A percentile compares a stretch with the other conserved stretches of the same genome.
These are phyloP conservation scores for Capronia epimyces DNA, from an alignment of 2,329 filamentous ascomycete species.

Conservation along the genomic window DNA sequence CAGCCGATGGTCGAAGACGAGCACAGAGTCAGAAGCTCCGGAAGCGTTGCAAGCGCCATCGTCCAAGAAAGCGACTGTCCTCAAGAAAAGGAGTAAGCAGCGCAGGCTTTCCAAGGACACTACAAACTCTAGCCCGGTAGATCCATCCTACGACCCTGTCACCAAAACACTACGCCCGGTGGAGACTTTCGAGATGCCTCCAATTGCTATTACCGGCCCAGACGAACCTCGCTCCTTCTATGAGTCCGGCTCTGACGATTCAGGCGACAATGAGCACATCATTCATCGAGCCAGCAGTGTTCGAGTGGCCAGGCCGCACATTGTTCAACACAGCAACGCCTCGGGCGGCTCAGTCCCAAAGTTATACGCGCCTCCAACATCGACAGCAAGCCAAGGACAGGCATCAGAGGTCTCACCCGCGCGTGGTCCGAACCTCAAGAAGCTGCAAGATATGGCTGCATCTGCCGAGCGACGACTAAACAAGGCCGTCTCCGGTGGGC, in stretches of 20 bases:
- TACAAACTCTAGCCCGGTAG: constrained; percentile 17
- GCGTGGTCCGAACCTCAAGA: constrained; percentile 3
- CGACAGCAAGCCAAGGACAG: constrained; percentile 1
- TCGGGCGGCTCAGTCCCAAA: constrained; percentile 18
- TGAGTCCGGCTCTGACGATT: constrained; percentile 21
- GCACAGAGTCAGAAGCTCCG: constrained; percentile 22
- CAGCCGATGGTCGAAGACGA: constrained; percentile 25
- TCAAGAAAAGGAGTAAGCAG: constrained; percentile 15
- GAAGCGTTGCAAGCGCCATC: constrained; percentile 5
- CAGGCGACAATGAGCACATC: constrained; percentile 17
- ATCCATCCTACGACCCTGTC: constrained; percentile 20
- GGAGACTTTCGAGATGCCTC: constrained; percentile 7
- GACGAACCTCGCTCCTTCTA: constrained; percentile 19
- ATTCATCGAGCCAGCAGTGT: constrained; percentile 28
- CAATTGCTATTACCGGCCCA: constrained; percentile 7
- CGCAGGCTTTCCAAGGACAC: constrained; percentile 15
- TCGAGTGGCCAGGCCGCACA: constrained; percentile 22
- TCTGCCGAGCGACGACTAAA: constrained; percentile 2
- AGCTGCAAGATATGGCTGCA: not conserved
- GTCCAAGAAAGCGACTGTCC: constrained; percentile 8
- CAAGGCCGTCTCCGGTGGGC: not conserved
- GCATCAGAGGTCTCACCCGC: not conserved
- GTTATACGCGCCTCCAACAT: constrained; percentile 10
- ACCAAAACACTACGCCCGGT: constrained; percentile 10
- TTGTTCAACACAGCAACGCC: constrained; percentile 24